Percentiles rank a stretch among this genome's conserved stretches.
phyloP scores from a whole-genome alignment of 495 filamentous ascomycete genomes.

The Xylona heveae region DNA sequence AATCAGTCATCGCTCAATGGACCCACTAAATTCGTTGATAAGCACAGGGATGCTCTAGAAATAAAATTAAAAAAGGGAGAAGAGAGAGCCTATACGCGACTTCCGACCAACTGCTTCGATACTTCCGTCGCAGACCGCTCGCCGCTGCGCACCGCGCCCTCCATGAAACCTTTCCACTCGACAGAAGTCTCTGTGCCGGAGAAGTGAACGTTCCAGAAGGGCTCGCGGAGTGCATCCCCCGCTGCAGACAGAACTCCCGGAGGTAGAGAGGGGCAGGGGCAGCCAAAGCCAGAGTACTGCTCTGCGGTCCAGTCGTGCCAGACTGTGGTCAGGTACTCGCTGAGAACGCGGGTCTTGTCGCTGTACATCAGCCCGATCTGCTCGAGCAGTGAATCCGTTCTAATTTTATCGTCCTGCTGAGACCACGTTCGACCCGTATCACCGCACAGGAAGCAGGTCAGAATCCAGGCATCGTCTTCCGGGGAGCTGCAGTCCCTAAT shows the following conservation, averaged over 20 bases:
- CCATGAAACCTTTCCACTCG: constrained; percentile 28
- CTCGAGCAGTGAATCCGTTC: constrained; percentile 3
- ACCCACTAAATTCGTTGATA: no score
- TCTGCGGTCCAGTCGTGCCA: constrained; percentile 15
- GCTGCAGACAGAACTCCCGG: background rate
- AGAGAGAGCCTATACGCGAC: no score
- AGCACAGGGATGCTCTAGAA: no score
- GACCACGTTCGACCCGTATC: constrained; percentile 15
- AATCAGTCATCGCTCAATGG: no score
- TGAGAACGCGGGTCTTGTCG: constrained; percentile 4
- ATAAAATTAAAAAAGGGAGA: no score
- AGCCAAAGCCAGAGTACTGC: constrained; percentile 9
- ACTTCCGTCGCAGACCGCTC: constrained; percentile 19
- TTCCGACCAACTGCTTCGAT: no score
- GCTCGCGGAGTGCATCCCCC: constrained; percentile 3
- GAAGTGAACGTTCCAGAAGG: constrained; percentile 23
- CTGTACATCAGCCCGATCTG: background rate
- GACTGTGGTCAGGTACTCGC: constrained; percentile 8
- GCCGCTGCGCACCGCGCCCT: constrained; percentile 21
- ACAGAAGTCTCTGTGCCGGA: constrained; percentile 22
- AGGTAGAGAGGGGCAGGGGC: constrained; percentile 9
- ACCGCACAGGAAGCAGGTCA: constrained; percentile 22
- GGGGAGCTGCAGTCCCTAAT: constrained; percentile 20
- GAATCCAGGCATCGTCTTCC: constrained; percentile 13
- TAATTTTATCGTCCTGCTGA: constrained; percentile 4